Conservation (phyloP, 2,329 filamentous ascomycete species). For the Xylariaceae sp. region DNA sequence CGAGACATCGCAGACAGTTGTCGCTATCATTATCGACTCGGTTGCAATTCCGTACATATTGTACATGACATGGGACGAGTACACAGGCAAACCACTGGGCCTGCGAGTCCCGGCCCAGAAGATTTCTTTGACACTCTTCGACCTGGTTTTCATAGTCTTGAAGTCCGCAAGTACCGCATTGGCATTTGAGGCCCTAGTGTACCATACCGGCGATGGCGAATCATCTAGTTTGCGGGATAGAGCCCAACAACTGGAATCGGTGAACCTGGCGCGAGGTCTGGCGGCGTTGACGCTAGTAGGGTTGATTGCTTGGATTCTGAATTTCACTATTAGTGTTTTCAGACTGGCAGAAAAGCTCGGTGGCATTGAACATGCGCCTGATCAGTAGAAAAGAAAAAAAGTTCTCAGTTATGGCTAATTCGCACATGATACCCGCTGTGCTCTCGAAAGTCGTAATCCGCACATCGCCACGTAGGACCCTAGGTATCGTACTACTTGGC, state of each 20-base stretch:
- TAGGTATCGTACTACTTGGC: too few relatives aligned
- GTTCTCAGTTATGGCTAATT: constrained; percentile 8
- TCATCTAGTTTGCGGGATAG: constrained; percentile 30
- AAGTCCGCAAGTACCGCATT: constrained; percentile 88
- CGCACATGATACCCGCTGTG: constrained; percentile 18
- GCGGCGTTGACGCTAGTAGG: constrained; percentile 75
- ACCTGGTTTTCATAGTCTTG: constrained; percentile 96
- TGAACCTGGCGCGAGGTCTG: constrained; percentile 60
- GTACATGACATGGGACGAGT: constrained; percentile 96
- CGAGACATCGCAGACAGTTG: constrained; percentile 71
- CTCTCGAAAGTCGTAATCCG: neutral
- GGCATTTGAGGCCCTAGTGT: constrained; percentile 77
- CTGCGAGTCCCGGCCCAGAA: constrained; percentile 79
- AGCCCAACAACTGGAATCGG: constrained; percentile 48
- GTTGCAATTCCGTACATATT: constrained; percentile 84
- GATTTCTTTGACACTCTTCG: constrained; percentile 80
- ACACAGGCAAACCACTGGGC: constrained; percentile 87
- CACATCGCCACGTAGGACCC: too few relatives aligned
- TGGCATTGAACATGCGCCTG: constrained; percentile 44
- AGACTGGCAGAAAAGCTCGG: constrained; percentile 59
- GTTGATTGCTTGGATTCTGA: constrained; percentile 82
- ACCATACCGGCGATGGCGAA: constrained; percentile 37
- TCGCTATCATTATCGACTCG: constrained; percentile 84
- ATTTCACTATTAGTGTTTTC: constrained; percentile 81
- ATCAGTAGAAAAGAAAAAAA: constrained; percentile 19